Evolutionary conservation across 108 stramenopile species (phyloP), one percentile per base, ranked within the genome.

Genomic region (Skeletonema costatum): DNA sequence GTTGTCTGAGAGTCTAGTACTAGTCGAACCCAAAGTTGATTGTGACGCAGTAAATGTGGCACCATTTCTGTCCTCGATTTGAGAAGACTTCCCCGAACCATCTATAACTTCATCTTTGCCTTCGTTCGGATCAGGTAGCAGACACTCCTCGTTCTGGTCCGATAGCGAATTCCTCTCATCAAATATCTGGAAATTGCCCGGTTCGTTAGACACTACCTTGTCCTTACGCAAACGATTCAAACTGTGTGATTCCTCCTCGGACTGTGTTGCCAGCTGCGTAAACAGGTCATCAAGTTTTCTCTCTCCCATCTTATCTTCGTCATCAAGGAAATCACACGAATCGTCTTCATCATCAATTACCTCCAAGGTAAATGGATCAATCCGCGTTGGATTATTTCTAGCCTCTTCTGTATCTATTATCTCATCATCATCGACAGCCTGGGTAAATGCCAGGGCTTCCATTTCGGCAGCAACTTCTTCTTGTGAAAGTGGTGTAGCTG

Each of bases 391-490:
- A 12, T 76, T 69, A 12, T 74, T 62, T 29, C 75, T 60, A 13
- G 58, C 64, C 56, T 69, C 74, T 29, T 64, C 74, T 19, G 75
- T 19, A 5, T 77, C 31, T 68, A 66, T 59, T 0, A 76, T 64
- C 30, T 88, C 86, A 19, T 89, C 87, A 7, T 76, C 81, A 8
- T 93, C 92, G 14, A 93, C 79, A n/a, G 79, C 59, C 30, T 89
- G 87, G 30, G 89, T 89, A 33, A 84, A 83, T 13, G 65, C 42
- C 32, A 79, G 10, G 38, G 75, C 56, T 71, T 77, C 73, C 9
- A 46, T 68, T 69, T 79, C 73, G 30, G 78, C 85, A 7, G 67
- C 69, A 73, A 70, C 41, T 76, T 92, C 79, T 82, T 88, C 33
- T 73, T 83, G 82, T 35, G 81, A 72, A 9, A 82, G 53, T 25